Evolutionary conservation across 1,139 yeast species (phyloP), one percentile per base, ranked within the genome.

Genomic region (Pichia sp.): DNA sequence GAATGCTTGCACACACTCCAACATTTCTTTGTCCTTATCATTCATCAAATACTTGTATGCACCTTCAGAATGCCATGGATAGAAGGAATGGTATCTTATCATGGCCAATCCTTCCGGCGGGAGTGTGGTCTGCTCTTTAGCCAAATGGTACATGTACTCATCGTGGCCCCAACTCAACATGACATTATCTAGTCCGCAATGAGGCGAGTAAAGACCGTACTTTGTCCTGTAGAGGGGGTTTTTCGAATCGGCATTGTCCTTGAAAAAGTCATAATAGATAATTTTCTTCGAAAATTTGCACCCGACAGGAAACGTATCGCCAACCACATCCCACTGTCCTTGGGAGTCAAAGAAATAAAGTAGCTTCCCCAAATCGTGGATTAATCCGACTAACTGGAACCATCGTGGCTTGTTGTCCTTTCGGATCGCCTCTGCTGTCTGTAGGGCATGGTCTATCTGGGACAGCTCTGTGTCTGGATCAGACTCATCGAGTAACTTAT

Each of bases 301-400:
- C 1, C 90, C 90, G 28, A 84, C 87, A 0, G 89, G 87, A 62
- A 84, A 84, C 0, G 90, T 84, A 62, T 84, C 90, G 5, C 90
- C 90, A 21, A 84, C 90, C n/a, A 84, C 90, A 61, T 83, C 89
- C 90, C 90, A 84, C 63, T 84, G 89, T 8, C 89, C 89, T 60
- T 78, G 74, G 25, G 88, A 83, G 60, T 82, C 89, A 60, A 78
- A 84, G 59, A 84, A 84, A 63, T 84, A 84, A 25, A 84, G 70
- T 21, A 84, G 71, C 62, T 84, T 84, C 1, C 90, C 90, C 56
- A 84, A 69, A 64, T 84, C 90, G 62, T 84, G 90, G 41, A 84
- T 82, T 42, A 84, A 68, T 0, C 90, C 90, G 6, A 85, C 88
- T 21, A 84, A 68, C 65, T 84, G 90, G 71, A 84, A 83, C 90